phyloP scores from a whole-genome alignment of 495 filamentous ascomycete species.

The Lentithecium fluviatile region DNA sequence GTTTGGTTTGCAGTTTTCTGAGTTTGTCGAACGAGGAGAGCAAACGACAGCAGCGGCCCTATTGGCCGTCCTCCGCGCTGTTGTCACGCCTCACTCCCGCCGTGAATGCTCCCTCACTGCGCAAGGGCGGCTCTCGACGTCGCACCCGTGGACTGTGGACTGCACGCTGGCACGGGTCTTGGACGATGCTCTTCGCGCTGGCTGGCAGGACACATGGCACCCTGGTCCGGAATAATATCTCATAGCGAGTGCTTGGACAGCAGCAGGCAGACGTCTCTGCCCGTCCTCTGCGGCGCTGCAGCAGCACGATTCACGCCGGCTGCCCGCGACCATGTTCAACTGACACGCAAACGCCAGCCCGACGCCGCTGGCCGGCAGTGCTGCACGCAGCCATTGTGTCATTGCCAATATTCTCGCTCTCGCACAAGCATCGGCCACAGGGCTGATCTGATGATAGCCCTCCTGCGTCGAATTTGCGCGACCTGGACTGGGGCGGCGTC shows the following conservation, averaged over 20 bases:
- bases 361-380: constrained; percentile 11
- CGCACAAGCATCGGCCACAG: constrained; percentile 14
- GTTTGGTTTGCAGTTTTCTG: neutral
- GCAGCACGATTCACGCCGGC: neutral
- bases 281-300: neutral
- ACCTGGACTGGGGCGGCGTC: constrained; percentile 22
- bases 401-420: constrained; percentile 13
- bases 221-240: neutral
- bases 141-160: constrained; percentile 22
- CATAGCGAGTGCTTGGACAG: neutral
- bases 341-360: neutral
- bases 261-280: neutral
- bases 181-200: neutral
- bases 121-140: constrained; percentile 25
- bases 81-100: neutral
- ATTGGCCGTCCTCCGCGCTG: neutral
- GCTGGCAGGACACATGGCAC: neutral
- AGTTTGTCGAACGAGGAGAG: neutral
- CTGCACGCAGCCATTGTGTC: constrained; percentile 16
- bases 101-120: neutral
- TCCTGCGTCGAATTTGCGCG: constrained; percentile 13
- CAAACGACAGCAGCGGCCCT: neutral
- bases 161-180: constrained; percentile 6
- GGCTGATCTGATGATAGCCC: constrained; percentile 23
- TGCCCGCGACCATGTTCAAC: neutral